Base-by-base conservation (phyloP, 352 stramenopile species). In the Lagenidium sp. region DNA sequence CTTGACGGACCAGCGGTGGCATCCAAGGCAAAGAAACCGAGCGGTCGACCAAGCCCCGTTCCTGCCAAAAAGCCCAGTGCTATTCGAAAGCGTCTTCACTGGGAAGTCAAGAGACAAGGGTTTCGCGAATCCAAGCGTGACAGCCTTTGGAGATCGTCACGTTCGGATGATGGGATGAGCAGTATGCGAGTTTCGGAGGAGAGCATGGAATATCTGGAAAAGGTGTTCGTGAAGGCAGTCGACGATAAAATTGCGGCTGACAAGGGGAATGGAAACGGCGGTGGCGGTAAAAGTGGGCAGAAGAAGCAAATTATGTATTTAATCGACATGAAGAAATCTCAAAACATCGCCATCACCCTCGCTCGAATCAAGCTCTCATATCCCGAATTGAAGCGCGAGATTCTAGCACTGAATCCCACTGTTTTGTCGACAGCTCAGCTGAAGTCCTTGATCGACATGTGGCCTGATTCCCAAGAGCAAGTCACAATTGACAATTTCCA, bases 61-160 rank as follows among this genome's bases (percentile, higher is more conserved):
- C 54, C 64, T 36, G 36, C 56, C 1, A 87, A 85, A 45, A 67
- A 70, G 4, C 55, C 77, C 19, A 69, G 82, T 38, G 82, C 67
- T n/a, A 84, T 93, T 34, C 77, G 80, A 18, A 93, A 93, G 56
- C 90, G 90, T 40, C 57, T 93, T 8, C 80, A 93, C 45, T 93
- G 80, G 80, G 75, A 89, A 36, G 68, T 83, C 13, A 82, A 72
- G 38, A 69, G 65, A 13, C 59, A 75, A 22, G 41, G 65, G 16
- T 38, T 46, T 23, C 53, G 59, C 18, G 38, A 59, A 19, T 44
- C 55, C 1, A 63, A 57, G 7, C 73, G 75, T 21, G 75, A 89
- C 11, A 89, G 73, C 64, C 37, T 89, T 12, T 89, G 76, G 76
- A 72, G 65, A 28, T 41, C 65, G 2, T 36, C 63, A 4, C 20